phyloP scores from a whole-genome alignment of 208 protist species.

The Acanthamoeba culbertsoni region DNA sequence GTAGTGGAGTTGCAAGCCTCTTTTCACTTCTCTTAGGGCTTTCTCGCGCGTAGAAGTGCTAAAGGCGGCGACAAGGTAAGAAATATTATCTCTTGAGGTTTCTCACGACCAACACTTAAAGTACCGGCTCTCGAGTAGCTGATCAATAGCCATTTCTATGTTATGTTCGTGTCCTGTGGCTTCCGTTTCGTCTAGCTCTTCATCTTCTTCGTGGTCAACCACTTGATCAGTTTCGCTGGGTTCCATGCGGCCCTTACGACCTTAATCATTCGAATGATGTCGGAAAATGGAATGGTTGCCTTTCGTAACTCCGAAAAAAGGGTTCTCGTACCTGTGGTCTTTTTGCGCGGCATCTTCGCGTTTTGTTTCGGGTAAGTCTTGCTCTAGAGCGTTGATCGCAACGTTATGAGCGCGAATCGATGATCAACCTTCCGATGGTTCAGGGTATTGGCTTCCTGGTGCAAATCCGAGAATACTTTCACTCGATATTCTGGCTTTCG shows the following conservation, averaged over 20 bases:
- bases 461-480: neutral
- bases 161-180: neutral
- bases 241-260: neutral
- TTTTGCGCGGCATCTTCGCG: neutral
- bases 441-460: neutral
- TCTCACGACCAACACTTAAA: neutral
- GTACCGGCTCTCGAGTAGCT: conserved; percentile 29
- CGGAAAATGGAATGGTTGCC: too few species aligned
- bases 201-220: conserved; percentile 2
- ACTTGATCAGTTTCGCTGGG: neutral
- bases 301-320: neutral
- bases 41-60: conserved; percentile 5
- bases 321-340: neutral
- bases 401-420: neutral
- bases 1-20: neutral
- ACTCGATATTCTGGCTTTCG: neutral
- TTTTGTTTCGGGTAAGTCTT: neutral
- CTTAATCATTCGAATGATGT: neutral
- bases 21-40: neutral
- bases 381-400: too few species aligned
- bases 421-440: neutral
- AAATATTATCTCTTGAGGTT: neutral
- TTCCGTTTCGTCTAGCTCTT: neutral
- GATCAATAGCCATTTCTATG: conserved; percentile 13
- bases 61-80: too few species aligned